phyloP scores from a whole-genome alignment of 257 asterid species.

The Solanum peruvianum region DNA sequence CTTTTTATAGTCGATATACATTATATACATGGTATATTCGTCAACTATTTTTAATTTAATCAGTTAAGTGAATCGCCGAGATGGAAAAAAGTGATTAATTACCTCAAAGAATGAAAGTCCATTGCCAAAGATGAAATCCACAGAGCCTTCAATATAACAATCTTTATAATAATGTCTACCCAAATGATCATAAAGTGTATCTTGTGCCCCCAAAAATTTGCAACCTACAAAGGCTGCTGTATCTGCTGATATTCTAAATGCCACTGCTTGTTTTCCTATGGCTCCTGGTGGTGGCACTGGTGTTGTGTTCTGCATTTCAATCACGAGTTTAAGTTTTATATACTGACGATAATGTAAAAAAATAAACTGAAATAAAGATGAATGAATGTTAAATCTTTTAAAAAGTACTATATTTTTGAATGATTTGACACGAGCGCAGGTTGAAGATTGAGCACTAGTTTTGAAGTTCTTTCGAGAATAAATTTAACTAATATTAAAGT shows the following conservation, averaged over 20 bases:
- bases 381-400: background rate
- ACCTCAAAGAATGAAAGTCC: constrained; percentile 87
- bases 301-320: constrained; percentile 49
- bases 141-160: constrained; percentile 90
- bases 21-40: background rate
- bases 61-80: rapidly evolving
- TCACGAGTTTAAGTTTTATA: background rate
- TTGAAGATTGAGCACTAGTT: background rate
- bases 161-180: constrained; percentile 89
- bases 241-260: constrained; percentile 84
- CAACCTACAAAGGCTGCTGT: constrained; percentile 70
- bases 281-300: constrained; percentile 83
- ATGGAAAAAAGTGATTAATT: background rate
- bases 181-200: constrained; percentile 71
- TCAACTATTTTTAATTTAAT: background rate
- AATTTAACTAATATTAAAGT: background rate
- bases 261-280: constrained; percentile 85
- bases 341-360: too few relatives aligned
- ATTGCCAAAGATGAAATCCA: constrained; percentile 85
- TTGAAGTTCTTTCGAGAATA: background rate
- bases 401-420: background rate
- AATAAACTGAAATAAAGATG: background rate
- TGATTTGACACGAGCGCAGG: rapidly evolving
- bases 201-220: constrained; percentile 85
- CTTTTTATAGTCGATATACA: background rate